These are phyloP conservation scores for Bromus sterilis DNA, from an alignment of 176 grass and related monocot genomes.

Conservation along the genomic window DNA sequence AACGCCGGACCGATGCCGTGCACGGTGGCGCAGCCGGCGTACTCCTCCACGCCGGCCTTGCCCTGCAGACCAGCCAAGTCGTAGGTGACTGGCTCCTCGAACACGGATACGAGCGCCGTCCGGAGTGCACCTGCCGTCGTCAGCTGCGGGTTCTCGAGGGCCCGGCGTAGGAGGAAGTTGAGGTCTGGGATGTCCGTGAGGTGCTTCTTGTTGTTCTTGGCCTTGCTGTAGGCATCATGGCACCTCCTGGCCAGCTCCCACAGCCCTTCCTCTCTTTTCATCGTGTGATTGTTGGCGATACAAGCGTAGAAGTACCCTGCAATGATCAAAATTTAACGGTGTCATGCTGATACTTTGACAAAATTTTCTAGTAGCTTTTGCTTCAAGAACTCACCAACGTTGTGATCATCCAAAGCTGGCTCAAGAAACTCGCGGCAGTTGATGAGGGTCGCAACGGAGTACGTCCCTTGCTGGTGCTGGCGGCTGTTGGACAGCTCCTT, in stretches of 20 bases:
- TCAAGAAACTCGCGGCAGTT: conserved; percentile 69
- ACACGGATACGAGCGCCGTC: conserved; percentile 65
- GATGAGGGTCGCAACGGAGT: conserved; percentile 54
- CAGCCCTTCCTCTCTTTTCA: conserved; percentile 52
- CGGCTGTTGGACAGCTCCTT: conserved; percentile 37
- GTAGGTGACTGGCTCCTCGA: conserved; percentile 52
- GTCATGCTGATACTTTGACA: background rate
- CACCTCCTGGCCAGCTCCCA: conserved; percentile 80
- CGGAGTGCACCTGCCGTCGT: conserved; percentile 53
- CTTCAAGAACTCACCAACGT: conserved; percentile 39
- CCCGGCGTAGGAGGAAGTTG: conserved; percentile 73
- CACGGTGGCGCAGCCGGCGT: conserved; percentile 46
- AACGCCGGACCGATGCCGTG: conserved; percentile 74
- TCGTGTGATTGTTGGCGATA: conserved; percentile 54
- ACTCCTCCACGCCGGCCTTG: conserved; percentile 61
- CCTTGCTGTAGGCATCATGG: conserved; percentile 60
- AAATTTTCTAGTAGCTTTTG: background rate
- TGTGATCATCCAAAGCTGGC: conserved; percentile 41
- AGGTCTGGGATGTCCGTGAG: conserved; percentile 71
- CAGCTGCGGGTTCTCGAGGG: conserved; percentile 73
- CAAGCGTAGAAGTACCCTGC: conserved; percentile 78
- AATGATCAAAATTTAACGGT: background rate
- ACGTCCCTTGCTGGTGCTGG: conserved; percentile 48
- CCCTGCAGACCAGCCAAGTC: conserved; percentile 24
- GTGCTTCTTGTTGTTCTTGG: conserved; percentile 83